A percentile compares a stretch with the other conserved stretches of the same genome.
These are phyloP conservation scores for Sporobolomyces phaffii DNA, from an alignment of 768 basidiomycete genomes.

Conservation along the genomic window DNA sequence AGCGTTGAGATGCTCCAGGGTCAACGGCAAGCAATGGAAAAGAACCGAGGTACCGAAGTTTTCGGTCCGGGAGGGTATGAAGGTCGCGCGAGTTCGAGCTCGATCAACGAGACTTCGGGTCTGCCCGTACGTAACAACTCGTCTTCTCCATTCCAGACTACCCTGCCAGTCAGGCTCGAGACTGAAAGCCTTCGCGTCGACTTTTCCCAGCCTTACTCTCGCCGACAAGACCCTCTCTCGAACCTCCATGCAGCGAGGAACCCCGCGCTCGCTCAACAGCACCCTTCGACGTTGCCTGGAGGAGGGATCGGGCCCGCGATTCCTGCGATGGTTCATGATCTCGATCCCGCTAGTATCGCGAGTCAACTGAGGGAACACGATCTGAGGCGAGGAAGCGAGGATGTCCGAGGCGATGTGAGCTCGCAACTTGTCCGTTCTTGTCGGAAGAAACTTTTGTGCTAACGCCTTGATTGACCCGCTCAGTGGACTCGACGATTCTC, in stretches of 20 bases:
- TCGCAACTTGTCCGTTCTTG: neutral
- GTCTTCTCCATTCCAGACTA: no score
- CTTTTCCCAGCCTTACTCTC: conserved; percentile 10
- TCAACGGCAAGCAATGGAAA: conserved; percentile 10
- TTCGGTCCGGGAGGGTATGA: conserved; percentile 28
- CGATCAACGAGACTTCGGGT: neutral
- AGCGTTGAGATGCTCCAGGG: conserved; percentile 37
- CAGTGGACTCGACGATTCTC: conserved; percentile 18
- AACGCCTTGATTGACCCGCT: no score
- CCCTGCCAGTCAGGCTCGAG: no score
- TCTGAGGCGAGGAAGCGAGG: conserved; percentile 24
- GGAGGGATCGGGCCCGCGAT: conserved; percentile 2
- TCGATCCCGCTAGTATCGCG: conserved; percentile 21
- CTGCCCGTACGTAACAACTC: conserved; percentile 19
- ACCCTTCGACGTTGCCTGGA: conserved; percentile 4
- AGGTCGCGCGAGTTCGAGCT: conserved; percentile 22
- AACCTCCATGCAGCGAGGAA: conserved; percentile 29
- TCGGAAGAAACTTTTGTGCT: no score
- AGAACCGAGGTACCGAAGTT: conserved; percentile 23
- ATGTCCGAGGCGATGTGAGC: conserved; percentile 2
- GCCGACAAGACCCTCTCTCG: conserved; percentile 20
- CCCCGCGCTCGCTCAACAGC: conserved; percentile 1
- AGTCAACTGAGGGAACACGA: conserved; percentile 30
- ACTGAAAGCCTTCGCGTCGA: no score
- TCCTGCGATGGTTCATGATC: conserved; percentile 19